Evolutionary conservation across 2,329 filamentous ascomycete genomes (phyloP), one percentile per base, ranked within the genome.

Genomic region (Lasiodiplodia theobromae): DNA sequence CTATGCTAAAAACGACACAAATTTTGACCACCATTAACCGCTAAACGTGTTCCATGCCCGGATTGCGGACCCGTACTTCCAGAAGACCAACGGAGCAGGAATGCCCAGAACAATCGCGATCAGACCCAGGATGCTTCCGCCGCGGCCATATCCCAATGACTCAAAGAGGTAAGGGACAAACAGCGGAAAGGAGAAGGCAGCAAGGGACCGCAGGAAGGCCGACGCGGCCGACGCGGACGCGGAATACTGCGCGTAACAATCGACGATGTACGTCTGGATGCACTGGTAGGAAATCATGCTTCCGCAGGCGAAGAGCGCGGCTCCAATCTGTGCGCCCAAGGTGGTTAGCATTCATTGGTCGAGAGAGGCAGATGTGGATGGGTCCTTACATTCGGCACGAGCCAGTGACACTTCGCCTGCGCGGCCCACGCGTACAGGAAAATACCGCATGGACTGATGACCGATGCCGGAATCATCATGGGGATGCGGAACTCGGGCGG

Each of bases 401-500:
- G 84, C 83, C 86, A 87, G 71, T 87, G 85, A 0, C 80, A 72
- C 40, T 78, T 77, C 2, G 77, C 77, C 66, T 87, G 80, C 0
- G 85, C 85, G 0, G 81, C 81, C 86, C 86, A 89, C 49, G 86
- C 87, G 71, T 89, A 89, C 73, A 85, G 82, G 70, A 88, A 86
- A 1, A 89, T 75, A 0, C 86, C 85, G 0, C 81, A 71, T 0
- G 87, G 86, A 0, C 86, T 80, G 2, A 89, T 69, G 0, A 89
- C 53, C 0, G 84, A 84, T 0, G 85, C 86, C 0, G 85, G 78
- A 12, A 87, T 73, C 76, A 88, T 85, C 2, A 90, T 79, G 0
- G 83, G 82, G 0, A 84, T 73, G 16, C 82, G 81, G 69, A 78
- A 84, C 66, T 84, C 82, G 0, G 90, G 89, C 38, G 75, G 77